phyloP scores from a whole-genome alignment of 345 rosid species.

The Sonneratia alba region DNA sequence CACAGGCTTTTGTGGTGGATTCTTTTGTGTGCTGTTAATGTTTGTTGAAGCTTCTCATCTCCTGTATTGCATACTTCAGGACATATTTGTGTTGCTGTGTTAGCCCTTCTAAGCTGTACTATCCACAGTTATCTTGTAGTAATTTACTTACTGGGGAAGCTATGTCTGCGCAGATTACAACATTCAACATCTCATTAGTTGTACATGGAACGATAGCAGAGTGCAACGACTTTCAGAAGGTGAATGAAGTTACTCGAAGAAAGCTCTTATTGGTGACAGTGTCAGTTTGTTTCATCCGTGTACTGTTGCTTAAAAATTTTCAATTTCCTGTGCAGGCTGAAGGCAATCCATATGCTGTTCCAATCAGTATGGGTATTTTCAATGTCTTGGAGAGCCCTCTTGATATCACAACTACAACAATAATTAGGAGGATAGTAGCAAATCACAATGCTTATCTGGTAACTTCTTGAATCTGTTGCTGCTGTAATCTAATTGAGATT shows the following conservation, averaged over 20 bases:
- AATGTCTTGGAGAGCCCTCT: conserved; percentile 56
- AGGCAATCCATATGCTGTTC: conserved; percentile 55
- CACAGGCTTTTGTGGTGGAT: neutral
- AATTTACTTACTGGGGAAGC: conserved; percentile 2
- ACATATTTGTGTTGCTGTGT: neutral
- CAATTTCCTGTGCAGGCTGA: conserved; percentile 28
- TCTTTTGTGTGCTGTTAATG: neutral
- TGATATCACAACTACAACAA: conserved; percentile 62
- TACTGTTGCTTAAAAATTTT: neutral
- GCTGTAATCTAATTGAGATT: neutral
- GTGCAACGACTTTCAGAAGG: conserved; percentile 45
- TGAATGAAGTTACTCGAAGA: conserved; percentile 1
- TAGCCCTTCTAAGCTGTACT: neutral
- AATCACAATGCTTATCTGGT: conserved; percentile 73
- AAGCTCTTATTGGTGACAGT: neutral
- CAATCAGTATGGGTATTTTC: conserved; percentile 57
- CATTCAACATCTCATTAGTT: conserved; percentile 55
- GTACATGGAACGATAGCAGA: conserved; percentile 70
- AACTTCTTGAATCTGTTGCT: neutral
- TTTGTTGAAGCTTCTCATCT: neutral
- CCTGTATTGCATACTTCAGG: neutral
- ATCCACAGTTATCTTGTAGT: neutral
- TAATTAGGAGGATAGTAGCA: conserved; percentile 59
- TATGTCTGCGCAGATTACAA: conserved; percentile 43
- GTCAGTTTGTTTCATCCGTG: neutral